Evolutionary conservation across 164 flowering plant genomes (phyloP), one percentile per base, ranked within the genome.

Genomic region (Chimonanthus salicifolius): DNA sequence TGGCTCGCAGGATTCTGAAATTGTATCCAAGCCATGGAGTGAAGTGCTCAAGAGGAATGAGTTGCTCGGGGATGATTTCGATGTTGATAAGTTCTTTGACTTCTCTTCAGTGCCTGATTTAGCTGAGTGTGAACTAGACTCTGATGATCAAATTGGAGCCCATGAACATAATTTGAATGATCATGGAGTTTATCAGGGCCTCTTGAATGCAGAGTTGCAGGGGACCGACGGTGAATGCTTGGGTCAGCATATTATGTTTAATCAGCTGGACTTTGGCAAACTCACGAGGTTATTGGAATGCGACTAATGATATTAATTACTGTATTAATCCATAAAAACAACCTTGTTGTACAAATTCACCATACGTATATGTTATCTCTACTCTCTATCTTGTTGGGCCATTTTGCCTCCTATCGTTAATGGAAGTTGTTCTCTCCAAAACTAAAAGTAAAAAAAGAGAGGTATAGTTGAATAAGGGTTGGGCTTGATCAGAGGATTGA

Each of bases 31-130:
- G 33, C 65, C 65, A 46, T 18, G 10, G 11, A 67, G 60, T n/a
- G 76, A 47, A 21, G 16, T 7, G 33, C 44, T n/a, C 20, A 33
- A 62, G n/a, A 6, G 1, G 60, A 33, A 33, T 33, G 33, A 33
- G 33, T 33, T 33, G 33, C 33, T 33, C 2, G 48, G 51, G 18
- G 44, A 62, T 11, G 67, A 68, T 46, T 68, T 74, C 6, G 72
- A 74, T 67, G 47, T 74, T 4, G 66, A 68, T 7, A 68, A 60
- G 21, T 62, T 68, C 21, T 47, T 74, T 7, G 60, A 74, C 45
- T 68, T 74, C 46, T 60, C 76, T 0, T 62, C 71, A 7, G 45
- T 6, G 11, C 18, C 67, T 18, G 47, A n/a, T 8, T 60, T 68
- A 33, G 15, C 72, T 0, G 68, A 47, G 43, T 68, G 71, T 58